Evolutionary conservation across 192 early-diverging fungal species (phyloP).

Genomic region (Coemansia sp.): DNA sequence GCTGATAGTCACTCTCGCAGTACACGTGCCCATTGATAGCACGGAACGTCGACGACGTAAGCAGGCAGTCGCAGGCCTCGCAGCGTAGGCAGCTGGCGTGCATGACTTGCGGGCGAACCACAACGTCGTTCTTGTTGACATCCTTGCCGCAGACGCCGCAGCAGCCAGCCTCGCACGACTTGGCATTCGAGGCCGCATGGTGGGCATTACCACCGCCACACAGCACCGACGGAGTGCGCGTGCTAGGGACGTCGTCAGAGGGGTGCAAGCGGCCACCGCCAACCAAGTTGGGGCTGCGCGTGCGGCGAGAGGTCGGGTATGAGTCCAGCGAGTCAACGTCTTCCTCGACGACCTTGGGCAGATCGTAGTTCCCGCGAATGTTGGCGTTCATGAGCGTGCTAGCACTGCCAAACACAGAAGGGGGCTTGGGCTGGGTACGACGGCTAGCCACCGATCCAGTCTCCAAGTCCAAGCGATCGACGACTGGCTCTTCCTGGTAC

Average conservation of each 20-base stretch:
- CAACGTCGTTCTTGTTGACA: slow-evolving; percentile 40
- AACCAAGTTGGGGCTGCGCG: slow-evolving; percentile 33
- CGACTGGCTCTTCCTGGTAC: slow-evolving; percentile 43
- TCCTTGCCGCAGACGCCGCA: slow-evolving; percentile 55
- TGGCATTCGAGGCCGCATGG: slow-evolving; percentile 6
- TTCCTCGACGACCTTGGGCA: slow-evolving; percentile 57
- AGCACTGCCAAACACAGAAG: slow-evolving; percentile 52
- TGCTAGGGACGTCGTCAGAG: not conserved
- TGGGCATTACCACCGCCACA: slow-evolving; percentile 39
- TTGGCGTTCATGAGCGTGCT: slow-evolving; percentile 51
- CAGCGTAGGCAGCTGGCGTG: slow-evolving; percentile 56
- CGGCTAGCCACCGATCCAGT: slow-evolving; percentile 50
- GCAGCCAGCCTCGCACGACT: slow-evolving; percentile 41
- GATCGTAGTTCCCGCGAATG: slow-evolving; percentile 23
- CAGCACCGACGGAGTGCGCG: slow-evolving; percentile 29
- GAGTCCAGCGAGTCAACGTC: slow-evolving; percentile 56
- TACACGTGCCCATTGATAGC: slow-evolving; percentile 55
- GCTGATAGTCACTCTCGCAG: slow-evolving; percentile 51
- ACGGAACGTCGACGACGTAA: slow-evolving; percentile 56
- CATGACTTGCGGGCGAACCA: slow-evolving; percentile 54
- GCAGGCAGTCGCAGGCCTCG: slow-evolving; percentile 53
- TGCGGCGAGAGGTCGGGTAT: slow-evolving; percentile 31
- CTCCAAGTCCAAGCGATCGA: slow-evolving; percentile 46
- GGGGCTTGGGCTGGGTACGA: slow-evolving; percentile 30
- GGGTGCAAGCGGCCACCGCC: slow-evolving; percentile 29